Percentiles rank a stretch among this genome's conserved stretches.
phyloP scores from a whole-genome alignment of 2,329 filamentous ascomycete genomes.

The Xylariaceae sp. region DNA sequence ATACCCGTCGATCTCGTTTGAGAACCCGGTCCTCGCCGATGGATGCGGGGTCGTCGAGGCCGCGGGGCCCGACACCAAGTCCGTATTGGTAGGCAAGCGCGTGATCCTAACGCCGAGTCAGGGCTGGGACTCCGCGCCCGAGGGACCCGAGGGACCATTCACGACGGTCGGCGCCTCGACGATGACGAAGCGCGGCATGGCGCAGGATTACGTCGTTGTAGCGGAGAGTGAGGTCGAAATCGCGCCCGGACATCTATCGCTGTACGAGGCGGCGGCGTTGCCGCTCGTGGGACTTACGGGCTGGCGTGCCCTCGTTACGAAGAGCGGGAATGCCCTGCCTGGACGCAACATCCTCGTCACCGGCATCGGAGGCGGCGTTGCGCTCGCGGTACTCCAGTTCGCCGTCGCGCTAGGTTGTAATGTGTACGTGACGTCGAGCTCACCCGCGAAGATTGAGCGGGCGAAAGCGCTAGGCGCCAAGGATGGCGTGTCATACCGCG shows the following conservation, averaged over 20 bases:
- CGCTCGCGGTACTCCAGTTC: constrained; percentile 75
- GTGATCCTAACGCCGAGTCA: constrained; percentile 74
- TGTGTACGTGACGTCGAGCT: constrained; percentile 77
- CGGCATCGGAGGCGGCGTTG: constrained; percentile 89
- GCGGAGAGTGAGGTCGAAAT: constrained; percentile 68
- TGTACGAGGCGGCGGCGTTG: constrained; percentile 74
- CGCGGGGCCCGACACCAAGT: constrained; percentile 46
- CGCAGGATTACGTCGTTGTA: constrained; percentile 67
- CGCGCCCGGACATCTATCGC: constrained; percentile 64
- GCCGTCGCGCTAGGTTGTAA: constrained; percentile 67
- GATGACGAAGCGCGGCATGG: constrained; percentile 57
- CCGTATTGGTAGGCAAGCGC: constrained; percentile 44
- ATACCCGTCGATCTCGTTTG: constrained; percentile 80
- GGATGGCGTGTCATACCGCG: constrained; percentile 78
- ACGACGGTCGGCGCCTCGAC: constrained; percentile 65
- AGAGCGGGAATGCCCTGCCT: constrained; percentile 55
- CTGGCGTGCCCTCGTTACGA: constrained; percentile 79
- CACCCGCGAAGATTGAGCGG: constrained; percentile 66
- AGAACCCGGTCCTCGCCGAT: constrained; percentile 73
- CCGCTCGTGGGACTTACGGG: constrained; percentile 82
- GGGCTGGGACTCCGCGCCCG: constrained; percentile 67
- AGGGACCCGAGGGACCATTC: constrained; percentile 68
- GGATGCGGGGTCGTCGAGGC: constrained; percentile 69
- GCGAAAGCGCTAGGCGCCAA: constrained; percentile 67
- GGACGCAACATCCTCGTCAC: constrained; percentile 79